Evolutionary conservation across 2,329 filamentous ascomycete species (phyloP), one percentile per base, ranked within the genome.

Genomic region (Malbranchea cinnamomea): DNA sequence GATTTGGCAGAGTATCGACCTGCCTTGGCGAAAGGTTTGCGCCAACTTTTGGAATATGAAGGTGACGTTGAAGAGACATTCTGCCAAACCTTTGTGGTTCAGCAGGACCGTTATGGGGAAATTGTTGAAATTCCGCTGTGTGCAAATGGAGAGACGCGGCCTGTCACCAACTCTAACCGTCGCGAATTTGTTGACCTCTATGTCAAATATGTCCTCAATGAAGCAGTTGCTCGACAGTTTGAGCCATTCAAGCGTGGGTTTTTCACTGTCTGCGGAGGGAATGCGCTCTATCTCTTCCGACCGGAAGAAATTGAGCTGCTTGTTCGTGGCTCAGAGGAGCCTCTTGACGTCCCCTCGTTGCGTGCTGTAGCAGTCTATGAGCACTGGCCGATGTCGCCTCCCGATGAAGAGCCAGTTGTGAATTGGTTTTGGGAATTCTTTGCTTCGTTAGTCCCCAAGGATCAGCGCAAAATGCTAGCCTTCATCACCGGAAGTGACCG

Each of bases 231-330:
- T 22, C 69, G 81, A 23, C 84, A 93, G 47, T 94, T 91, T 40
- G 83, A 92, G 48, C 84, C 85, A 1, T 94, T 94, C 63, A 89
- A 89, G 49, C 72, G 84, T 32, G 85, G 85, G 1, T 94, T 94
- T 54, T 94, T 83, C 51, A 91, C 80, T 0, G 82, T 93, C 16
- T 92, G 83, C 48, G 80, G 78, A 20, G 82, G 84, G 20, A 92
- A 89, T 48, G 84, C 85, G 1, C 63, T 93, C 20, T 82, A 78
- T 1, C 67, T 94, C 2, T 93, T 93, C 53, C 71, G 81, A 10
- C 78, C 85, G 0, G 84, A 93, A 49, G 85, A 94, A 51, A 91
- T 94, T 37, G 85, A 93, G 50, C 67, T 92, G 3, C 66, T 93
- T 1, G 70, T 94, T 4, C 68, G 84, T 30, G 84, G 84, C 7